phyloP scores from a whole-genome alignment of 1,284 basidiomycete species.

The Clitocybe nebularis region DNA sequence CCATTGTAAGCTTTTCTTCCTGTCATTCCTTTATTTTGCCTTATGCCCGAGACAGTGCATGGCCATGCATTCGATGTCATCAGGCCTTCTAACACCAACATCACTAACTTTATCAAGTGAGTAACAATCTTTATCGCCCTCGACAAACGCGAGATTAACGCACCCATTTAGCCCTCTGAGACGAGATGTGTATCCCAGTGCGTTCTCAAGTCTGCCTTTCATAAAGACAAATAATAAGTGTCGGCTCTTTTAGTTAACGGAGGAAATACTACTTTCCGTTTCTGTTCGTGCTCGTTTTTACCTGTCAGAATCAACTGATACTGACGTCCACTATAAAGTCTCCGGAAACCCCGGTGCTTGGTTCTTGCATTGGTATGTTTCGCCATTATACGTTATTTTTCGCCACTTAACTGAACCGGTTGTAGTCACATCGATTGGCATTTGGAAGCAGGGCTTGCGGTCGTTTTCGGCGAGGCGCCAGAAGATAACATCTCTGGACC shows the following conservation, averaged over 20 bases:
- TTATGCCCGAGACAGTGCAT: conserved; percentile 24
- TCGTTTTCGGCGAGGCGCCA: conserved; percentile 32
- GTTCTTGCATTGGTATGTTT: conserved; percentile 34
- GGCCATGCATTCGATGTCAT: conserved; percentile 35
- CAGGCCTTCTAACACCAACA: conserved; percentile 18
- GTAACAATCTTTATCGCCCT: background rate
- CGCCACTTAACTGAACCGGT: background rate
- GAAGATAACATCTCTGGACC: conserved; percentile 23
- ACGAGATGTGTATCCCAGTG: conserved; percentile 32
- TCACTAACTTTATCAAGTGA: conserved; percentile 29
- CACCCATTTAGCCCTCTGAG: conserved; percentile 23
- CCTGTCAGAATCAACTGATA: background rate
- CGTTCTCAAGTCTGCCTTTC: background rate
- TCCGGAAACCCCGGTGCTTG: conserved; percentile 34
- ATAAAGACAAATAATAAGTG: background rate
- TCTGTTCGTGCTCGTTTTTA: conserved; percentile 16
- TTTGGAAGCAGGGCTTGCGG: conserved; percentile 33
- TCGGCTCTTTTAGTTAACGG: conserved; percentile 22
- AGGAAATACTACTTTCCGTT: conserved; percentile 33
- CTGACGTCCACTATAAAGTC: conserved; percentile 12
- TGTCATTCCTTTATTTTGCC: background rate
- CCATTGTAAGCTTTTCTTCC: conserved; percentile 25
- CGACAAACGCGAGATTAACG: background rate
- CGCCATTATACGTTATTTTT: background rate
- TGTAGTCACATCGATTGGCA: conserved; percentile 35